phyloP scores from a whole-genome alignment of 352 stramenopile species.

The Phytopythium cucurbitacearum region DNA sequence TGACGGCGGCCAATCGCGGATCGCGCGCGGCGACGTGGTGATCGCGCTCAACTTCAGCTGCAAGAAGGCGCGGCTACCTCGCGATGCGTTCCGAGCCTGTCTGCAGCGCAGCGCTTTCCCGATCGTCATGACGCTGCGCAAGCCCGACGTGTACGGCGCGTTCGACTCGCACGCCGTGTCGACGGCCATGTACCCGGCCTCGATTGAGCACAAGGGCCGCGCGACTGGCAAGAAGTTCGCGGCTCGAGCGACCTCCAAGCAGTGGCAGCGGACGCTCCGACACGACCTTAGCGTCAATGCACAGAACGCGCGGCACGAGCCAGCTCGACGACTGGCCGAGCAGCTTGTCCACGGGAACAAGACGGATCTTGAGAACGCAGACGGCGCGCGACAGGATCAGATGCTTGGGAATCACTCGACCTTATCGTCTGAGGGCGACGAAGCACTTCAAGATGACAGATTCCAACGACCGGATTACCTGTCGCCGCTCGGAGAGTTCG shows the following conservation, averaged over 20 bases:
- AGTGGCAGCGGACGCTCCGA: conserved; percentile 59
- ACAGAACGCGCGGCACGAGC: conserved; percentile 12
- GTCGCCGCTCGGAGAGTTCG: conserved; percentile 55
- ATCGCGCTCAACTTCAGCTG: conserved; percentile 62
- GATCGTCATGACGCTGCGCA: conserved; percentile 64
- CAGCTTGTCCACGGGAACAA: conserved; percentile 16
- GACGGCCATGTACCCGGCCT: conserved; percentile 73
- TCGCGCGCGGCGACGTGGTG: conserved; percentile 52
- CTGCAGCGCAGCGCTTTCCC: conserved; percentile 38
- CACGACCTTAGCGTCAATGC: conserved; percentile 49
- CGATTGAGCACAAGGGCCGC: conserved; percentile 45
- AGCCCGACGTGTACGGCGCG: conserved; percentile 50
- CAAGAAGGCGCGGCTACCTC: conserved; percentile 40
- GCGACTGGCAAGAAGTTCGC: conserved; percentile 29
- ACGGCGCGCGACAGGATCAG: no score
- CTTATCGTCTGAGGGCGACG: no score
- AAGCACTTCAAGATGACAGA: no score
- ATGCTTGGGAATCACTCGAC: no score
- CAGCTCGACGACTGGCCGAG: conserved; percentile 19
- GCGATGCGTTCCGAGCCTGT: conserved; percentile 36
- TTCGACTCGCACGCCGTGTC: conserved; percentile 58
- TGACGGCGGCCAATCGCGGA: conserved; percentile 12
- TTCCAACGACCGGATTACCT: conserved; percentile 10
- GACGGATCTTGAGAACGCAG: background rate
- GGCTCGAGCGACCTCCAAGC: conserved; percentile 49